Percentiles rank a stretch among this genome's conserved stretches.
Conservation (phyloP, 139 green algal species). For the Picochlorum sp. region DNA sequence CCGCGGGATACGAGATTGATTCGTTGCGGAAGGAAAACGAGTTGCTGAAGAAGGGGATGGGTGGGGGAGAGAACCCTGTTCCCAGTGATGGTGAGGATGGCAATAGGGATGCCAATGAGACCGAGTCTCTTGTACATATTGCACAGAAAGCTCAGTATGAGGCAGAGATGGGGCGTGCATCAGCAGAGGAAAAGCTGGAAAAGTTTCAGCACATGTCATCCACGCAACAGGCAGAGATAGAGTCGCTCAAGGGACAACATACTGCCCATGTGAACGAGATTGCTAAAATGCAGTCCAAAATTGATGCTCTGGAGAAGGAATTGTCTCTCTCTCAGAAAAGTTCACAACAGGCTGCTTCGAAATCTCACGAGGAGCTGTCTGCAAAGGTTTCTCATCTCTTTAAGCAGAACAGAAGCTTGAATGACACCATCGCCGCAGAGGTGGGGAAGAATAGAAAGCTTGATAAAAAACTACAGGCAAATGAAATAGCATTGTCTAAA, state of each 20-base stretch:
- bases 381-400: neutral
- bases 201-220: neutral
- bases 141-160: slow-evolving; percentile 1
- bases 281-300: neutral
- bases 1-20: slow-evolving; percentile 13
- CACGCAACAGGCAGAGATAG: neutral
- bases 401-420: slow-evolving; percentile 1
- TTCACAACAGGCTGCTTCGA: neutral
- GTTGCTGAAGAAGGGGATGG: neutral
- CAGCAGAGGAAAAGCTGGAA: slow-evolving; percentile 6
- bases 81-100: neutral
- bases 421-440: neutral
- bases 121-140: neutral
- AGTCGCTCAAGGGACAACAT: neutral
- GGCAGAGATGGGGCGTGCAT: neutral
- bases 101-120: neutral
- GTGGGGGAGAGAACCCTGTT: neutral
- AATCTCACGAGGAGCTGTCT: neutral
- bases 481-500: neutral
- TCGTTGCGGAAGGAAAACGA: slow-evolving; percentile 8
- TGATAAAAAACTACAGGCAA: neutral
- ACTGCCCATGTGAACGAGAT: neutral
- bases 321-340: neutral
- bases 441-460: neutral
- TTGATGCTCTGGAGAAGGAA: neutral